A percentile compares a stretch with the other conserved stretches of the same genome.
Evolutionary conservation across 148 eudicot species (phyloP).

Genomic region (Persicaria tinctoria): DNA sequence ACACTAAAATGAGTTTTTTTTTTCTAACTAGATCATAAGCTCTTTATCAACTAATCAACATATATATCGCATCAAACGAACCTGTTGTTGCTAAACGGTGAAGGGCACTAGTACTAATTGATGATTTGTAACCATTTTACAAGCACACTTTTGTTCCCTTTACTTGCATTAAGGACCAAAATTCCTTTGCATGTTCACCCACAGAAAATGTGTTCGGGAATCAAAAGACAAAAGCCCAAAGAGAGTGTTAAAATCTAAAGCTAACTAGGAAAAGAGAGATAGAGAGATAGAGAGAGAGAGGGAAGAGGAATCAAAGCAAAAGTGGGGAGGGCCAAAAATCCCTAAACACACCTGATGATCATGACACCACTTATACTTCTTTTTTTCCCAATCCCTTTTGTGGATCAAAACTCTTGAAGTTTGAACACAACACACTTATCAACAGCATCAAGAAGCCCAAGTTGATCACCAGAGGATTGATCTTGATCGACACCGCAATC

Average conservation of each 20-base stretch:
- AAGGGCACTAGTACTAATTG: background rate
- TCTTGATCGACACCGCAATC: slow-evolving; percentile 17
- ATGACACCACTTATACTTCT: background rate
- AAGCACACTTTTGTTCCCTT: slow-evolving; percentile 3
- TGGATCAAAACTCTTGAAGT: slow-evolving; percentile 28
- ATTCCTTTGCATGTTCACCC: background rate
- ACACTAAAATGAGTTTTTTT: background rate
- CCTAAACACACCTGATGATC: background rate
- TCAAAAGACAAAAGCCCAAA: slow-evolving; percentile 20
- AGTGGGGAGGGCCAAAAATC: background rate
- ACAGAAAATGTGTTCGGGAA: background rate
- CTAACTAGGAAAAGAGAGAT: background rate
- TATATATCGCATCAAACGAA: too few species aligned
- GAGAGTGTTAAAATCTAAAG: slow-evolving; percentile 9
- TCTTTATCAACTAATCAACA: too few species aligned
- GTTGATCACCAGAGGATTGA: slow-evolving; percentile 31
- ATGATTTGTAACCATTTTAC: slow-evolving; percentile 1
- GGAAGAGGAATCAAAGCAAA: slow-evolving; percentile 9
- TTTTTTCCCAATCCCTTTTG: background rate
- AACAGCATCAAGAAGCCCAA: slow-evolving; percentile 55
- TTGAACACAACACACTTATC: slow-evolving; percentile 53
- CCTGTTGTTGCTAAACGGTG: background rate
- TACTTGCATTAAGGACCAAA: slow-evolving; percentile 5
- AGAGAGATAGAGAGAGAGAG: background rate
- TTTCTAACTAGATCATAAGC: background rate